Evolutionary conservation across 2,329 filamentous ascomycete genomes (phyloP).

Genomic region (Fusarium mexicanum): DNA sequence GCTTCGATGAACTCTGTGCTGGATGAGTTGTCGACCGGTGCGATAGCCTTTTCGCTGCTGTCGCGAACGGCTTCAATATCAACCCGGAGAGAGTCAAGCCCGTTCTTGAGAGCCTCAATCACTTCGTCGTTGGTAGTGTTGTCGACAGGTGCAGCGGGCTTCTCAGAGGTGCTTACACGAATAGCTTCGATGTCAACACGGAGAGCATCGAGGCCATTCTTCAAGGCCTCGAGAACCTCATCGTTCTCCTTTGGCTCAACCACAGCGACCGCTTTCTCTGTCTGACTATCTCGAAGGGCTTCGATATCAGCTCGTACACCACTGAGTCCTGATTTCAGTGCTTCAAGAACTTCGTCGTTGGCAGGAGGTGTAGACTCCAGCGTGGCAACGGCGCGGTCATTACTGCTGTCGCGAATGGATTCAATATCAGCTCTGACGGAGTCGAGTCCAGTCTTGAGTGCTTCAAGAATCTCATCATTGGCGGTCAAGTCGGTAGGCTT

Average conservation of each 20-base stretch:
- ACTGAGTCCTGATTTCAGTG: constrained; percentile 82
- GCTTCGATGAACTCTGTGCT: constrained; percentile 33
- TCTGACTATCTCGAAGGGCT: constrained; percentile 69
- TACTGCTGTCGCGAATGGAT: constrained; percentile 70
- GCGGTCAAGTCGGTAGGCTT: constrained; percentile 85
- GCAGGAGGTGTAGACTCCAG: constrained; percentile 59
- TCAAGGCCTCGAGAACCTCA: constrained; percentile 78
- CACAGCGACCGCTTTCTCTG: constrained; percentile 53
- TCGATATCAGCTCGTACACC: constrained; percentile 82
- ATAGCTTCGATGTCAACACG: constrained; percentile 51
- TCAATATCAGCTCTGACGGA: constrained; percentile 82
- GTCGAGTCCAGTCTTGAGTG: constrained; percentile 83
- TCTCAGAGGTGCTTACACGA: constrained; percentile 66
- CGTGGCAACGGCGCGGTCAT: constrained; percentile 60
- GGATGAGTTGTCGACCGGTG: constrained; percentile 25
- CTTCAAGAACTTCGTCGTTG: constrained; percentile 88
- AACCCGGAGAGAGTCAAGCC: constrained; percentile 28
- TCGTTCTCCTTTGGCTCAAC: constrained; percentile 70
- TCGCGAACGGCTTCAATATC: constrained; percentile 61
- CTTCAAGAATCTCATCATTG: constrained; percentile 89
- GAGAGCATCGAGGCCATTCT: constrained; percentile 35
- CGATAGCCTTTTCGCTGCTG: constrained; percentile 59
- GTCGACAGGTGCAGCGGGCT: constrained; percentile 25
- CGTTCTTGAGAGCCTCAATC: constrained; percentile 33
- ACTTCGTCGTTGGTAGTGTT: constrained; percentile 34